These are phyloP conservation scores for Neurospora sp. DNA, from an alignment of 495 filamentous ascomycete genomes.

Conservation along the genomic window DNA sequence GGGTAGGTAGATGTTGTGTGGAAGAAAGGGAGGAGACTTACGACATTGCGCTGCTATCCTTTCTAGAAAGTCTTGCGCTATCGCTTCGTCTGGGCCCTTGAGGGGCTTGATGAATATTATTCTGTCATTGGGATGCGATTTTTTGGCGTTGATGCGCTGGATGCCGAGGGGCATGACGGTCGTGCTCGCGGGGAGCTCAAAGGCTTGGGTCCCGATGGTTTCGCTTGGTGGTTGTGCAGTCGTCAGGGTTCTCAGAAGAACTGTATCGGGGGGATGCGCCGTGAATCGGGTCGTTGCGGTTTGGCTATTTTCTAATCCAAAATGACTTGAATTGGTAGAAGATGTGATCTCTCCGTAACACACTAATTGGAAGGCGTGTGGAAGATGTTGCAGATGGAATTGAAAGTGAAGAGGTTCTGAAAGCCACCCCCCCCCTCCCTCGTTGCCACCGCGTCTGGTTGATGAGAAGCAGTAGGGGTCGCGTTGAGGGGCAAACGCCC, in stretches of 20 bases:
- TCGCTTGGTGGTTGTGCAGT: not conserved
- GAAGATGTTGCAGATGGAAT: too few relatives aligned
- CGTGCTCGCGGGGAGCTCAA: not conserved
- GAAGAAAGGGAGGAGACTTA: slow-evolving; percentile 10
- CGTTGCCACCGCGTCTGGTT: not conserved
- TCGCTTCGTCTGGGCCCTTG: slow-evolving; percentile 43
- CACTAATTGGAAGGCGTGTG: too few relatives aligned
- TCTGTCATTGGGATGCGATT: slow-evolving; percentile 53
- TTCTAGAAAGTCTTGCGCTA: slow-evolving; percentile 61
- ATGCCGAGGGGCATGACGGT: slow-evolving; percentile 55
- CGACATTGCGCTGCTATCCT: slow-evolving; percentile 68
- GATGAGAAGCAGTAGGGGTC: not conserved
- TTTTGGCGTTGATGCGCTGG: slow-evolving; percentile 56
- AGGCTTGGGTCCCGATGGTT: not conserved
- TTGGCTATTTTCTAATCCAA: too few relatives aligned
- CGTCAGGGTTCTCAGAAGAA: not conserved
- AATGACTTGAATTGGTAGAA: too few relatives aligned
- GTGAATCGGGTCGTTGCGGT: too few relatives aligned
- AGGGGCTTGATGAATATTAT: slow-evolving; percentile 73
- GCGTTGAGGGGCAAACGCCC: not conserved
- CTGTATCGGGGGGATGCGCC: too few relatives aligned
- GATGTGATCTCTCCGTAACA: too few relatives aligned
- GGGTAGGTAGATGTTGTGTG: not conserved
- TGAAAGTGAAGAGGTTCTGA: not conserved
- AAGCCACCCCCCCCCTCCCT: not conserved